Evolutionary conservation across 2,329 filamentous ascomycete genomes (phyloP).

Genomic region (Penicillium sp.): DNA sequence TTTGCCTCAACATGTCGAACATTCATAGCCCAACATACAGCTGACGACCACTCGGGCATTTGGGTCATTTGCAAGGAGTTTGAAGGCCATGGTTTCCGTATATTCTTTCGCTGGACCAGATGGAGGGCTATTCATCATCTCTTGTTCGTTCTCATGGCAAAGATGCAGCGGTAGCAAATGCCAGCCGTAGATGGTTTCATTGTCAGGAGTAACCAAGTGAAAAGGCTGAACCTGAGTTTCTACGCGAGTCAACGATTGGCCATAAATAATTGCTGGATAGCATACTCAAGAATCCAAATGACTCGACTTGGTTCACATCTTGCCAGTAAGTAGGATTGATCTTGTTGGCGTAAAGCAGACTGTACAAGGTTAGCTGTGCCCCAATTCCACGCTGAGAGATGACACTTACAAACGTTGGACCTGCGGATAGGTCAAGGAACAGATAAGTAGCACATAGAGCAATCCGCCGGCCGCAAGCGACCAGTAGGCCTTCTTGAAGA

Average conservation of each 20-base stretch:
- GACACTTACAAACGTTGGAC: slow-evolving; percentile 71
- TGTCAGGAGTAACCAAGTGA: slow-evolving; percentile 65
- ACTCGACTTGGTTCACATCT: slow-evolving; percentile 68
- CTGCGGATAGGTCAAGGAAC: slow-evolving; percentile 59
- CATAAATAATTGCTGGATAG: not conserved
- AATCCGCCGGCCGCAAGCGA: slow-evolving; percentile 55
- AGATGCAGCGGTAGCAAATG: slow-evolving; percentile 76
- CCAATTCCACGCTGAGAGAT: not conserved
- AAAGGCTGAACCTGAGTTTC: slow-evolving; percentile 88
- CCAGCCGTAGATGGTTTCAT: slow-evolving; percentile 78
- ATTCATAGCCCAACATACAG: slow-evolving; percentile 38
- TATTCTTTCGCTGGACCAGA: slow-evolving; percentile 50
- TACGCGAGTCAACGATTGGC: slow-evolving; percentile 34
- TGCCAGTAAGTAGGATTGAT: slow-evolving; percentile 66
- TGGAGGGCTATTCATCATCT: slow-evolving; percentile 50
- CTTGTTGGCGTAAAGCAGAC: slow-evolving; percentile 77
- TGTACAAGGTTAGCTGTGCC: slow-evolving; percentile 33
- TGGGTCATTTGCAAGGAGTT: slow-evolving; percentile 47
- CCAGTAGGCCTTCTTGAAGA: slow-evolving; percentile 51
- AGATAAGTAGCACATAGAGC: slow-evolving; percentile 62
- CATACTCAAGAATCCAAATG: slow-evolving; percentile 79
- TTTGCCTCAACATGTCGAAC: not conserved
- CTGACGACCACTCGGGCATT: slow-evolving; percentile 52
- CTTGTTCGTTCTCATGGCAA: slow-evolving; percentile 65
- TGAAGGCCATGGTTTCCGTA: slow-evolving; percentile 46